Evolutionary conservation across 371 early-diverging fungal genomes (phyloP), one percentile per base, ranked within the genome.

Genomic region (Saksenaea vasiformis): DNA sequence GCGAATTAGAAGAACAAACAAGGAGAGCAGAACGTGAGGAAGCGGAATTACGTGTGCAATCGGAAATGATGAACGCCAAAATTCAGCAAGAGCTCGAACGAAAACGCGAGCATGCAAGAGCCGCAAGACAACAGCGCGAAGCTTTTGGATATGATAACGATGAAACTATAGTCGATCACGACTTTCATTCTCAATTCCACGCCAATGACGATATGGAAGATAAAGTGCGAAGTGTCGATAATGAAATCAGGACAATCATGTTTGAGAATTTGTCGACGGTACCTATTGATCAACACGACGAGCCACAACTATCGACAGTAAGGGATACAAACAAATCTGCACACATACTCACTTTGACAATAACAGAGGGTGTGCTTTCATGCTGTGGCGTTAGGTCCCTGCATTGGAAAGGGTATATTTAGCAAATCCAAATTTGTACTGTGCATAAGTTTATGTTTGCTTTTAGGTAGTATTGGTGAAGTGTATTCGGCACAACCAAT

Each of bases 71-170:
- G 66, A 79, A 82, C 58, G 73, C 72, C 34, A 82, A 82, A 53
- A 86, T 88, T 28, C 78, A 83, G 19, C 80, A 85, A 60, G 88
- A 86, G 36, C 68, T 76, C n/a, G 70, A 78, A 39, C 60, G 82
- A 1, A 81, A 81, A 65, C 57, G 69, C 22, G 73, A 74, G 15
- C 78, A 81, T 38, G 82, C 82, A 17, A 68, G 74, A 47, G 73
- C 60, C 1, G 72, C 70, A 8, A 65, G 70, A 39, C 65, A 74
- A 37, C 60, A 64, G 22, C 69, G 74, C 17, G 73, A 76, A 28
- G 68, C 71, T 24, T 53, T 74, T 11, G 82, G 79, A 0, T 81
- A 76, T 51, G 47, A 67, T 8, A 65, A 68, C 44, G 68, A 56
- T 7, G 75, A 72, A 24, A 47, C 59, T 1, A 62, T 67, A 19